phyloP scores from a whole-genome alignment of 208 protist genomes.

The Strigomonas culicis region DNA sequence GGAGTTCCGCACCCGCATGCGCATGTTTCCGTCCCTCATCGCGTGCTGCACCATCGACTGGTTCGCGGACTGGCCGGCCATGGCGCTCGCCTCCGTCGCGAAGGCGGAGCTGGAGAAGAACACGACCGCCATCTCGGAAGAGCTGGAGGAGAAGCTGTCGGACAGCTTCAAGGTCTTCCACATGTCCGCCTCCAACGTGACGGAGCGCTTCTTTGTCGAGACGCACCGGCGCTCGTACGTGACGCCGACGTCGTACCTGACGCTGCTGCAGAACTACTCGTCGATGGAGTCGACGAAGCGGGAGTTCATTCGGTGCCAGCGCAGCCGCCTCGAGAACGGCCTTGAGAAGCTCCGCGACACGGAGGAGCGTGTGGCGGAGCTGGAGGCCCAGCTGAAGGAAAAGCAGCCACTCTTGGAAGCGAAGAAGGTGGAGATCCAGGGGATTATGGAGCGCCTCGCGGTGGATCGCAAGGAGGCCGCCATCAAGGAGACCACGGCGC shows the following conservation, averaged over 20 bases:
- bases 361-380: conserved; percentile 90
- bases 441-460: conserved; percentile 91
- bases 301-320: conserved; percentile 73
- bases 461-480: conserved; percentile 91
- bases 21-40: conserved; percentile 97
- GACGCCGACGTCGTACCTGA: conserved; percentile 97
- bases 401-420: conserved; percentile 94
- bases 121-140: conserved; percentile 8
- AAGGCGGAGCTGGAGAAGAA: conserved; percentile 53
- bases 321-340: conserved; percentile 92
- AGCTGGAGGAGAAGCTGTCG: conserved; percentile 35
- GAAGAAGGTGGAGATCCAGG: conserved; percentile 91
- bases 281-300: conserved; percentile 83
- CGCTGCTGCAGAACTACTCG: conserved; percentile 91
- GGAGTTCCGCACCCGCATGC: conserved; percentile 93
- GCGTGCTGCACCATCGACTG: conserved; percentile 99
- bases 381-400: conserved; percentile 92
- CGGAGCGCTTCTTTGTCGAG: conserved; percentile 89
- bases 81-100: conserved; percentile 94
- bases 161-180: conserved; percentile 94
- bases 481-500: conserved; percentile 79
- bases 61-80: conserved; percentile 96
- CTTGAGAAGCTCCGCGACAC: conserved; percentile 94
- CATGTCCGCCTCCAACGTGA: conserved; percentile 79
- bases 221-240: conserved; percentile 96